Base-by-base conservation (phyloP, 2,329 filamentous ascomycete species). In the Aspergillus fijiensis region DNA sequence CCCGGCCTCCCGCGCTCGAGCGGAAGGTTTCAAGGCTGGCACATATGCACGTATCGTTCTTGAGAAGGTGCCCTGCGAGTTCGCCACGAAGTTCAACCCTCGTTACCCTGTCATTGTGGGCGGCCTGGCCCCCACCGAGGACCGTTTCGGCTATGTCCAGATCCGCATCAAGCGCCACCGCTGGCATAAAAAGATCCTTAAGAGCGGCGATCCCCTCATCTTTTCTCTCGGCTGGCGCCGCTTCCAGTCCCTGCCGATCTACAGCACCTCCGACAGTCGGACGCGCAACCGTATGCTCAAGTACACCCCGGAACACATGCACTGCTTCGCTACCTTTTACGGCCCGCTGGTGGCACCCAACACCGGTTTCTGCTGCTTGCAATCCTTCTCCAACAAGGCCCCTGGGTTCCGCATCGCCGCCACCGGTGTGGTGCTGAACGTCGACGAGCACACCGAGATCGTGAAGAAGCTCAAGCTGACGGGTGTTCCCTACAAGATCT, bases 391-490 rank as follows among this genome's bases (percentile, higher is more conserved):
- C 0, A 87, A 90, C 63, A 86, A 89, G 70, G 94, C 89, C 52
- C 89, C 93, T 0, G 93, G 93, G 21, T 98, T 99, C 84, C 87
- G 95, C 51, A 91, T 99, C 67, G 91, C 95, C 10, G 96, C 95
- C 2, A 97, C 93, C 0, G 95, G 95, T 62, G 95, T 95, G 2
- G 91, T 99, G 4, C 81, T 98, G 65, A 93, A 89, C 71, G 95
- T 99, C 21, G 95, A 99, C 74, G 93, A 98, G 78, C 91, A 89
- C 47, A 93, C 91, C 3, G 95, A 99, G 75, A 98, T 99, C 66
- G 95, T 99, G 76, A 99, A 99, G 85, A 99, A 99, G 83, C 88
- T 99, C 72, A 99, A 99, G 78, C 85, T 99, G 52, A 97, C 92
- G 0, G 95, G 95, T 61, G 84, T 87, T 51, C 93, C 95, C 1